Evolutionary conservation across 2,329 filamentous ascomycete genomes (phyloP).

Genomic region (Cytospora paraplurivora): DNA sequence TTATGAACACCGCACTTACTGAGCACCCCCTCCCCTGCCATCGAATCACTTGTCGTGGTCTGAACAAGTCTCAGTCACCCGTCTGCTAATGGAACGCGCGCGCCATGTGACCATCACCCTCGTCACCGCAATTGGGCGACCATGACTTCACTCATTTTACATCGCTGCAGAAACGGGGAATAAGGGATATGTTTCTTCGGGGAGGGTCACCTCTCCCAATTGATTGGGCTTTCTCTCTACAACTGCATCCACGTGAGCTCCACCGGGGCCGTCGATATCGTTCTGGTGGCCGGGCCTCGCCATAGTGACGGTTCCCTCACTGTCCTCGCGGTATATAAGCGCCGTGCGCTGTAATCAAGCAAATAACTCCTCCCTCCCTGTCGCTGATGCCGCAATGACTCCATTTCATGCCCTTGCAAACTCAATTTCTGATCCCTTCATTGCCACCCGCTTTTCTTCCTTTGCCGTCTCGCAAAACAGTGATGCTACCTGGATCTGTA

Average conservation of each 20-base stretch:
- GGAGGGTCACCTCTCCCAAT: constrained; percentile 3
- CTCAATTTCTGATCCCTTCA: neutral
- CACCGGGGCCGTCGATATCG: neutral
- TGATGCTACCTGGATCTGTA: neutral
- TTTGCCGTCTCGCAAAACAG: neutral
- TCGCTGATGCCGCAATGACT: constrained; percentile 28
- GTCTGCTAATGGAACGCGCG: constrained; percentile 11
- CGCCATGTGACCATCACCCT: constrained; percentile 4
- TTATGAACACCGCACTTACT: constrained; percentile 6
- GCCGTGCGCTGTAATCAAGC: constrained; percentile 13
- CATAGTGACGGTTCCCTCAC: neutral
- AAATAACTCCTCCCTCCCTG: constrained; percentile 21
- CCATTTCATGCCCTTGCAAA: constrained; percentile 5
- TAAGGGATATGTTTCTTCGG: constrained; percentile 1
- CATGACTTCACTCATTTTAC: constrained; percentile 11
- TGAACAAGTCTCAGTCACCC: neutral
- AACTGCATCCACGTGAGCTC: constrained; percentile 2
- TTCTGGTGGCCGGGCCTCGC: constrained; percentile 11
- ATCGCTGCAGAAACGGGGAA: neutral
- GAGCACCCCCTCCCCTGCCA: neutral
- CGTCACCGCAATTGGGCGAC: constrained; percentile 11
- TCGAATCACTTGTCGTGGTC: neutral
- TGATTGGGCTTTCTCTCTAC: constrained; percentile 8
- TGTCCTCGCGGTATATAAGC: constrained; percentile 5
- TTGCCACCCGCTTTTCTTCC: neutral